Conservation (phyloP, 768 basidiomycete genomes). For the Termitomyces sp. region DNA sequence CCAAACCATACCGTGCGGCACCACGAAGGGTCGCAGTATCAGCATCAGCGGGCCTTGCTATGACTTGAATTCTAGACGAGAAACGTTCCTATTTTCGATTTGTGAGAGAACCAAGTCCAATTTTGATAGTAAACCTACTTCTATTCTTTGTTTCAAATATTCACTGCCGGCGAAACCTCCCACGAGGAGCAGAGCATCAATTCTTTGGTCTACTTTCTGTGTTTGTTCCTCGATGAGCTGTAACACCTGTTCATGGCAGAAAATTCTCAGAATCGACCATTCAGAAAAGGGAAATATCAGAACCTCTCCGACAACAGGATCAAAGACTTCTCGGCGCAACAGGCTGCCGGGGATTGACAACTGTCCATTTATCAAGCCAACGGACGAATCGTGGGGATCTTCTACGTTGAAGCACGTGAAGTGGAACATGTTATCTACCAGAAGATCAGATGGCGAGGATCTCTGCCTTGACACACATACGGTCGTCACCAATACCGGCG, state of each 20-base stretch:
- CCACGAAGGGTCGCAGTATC: conserved; percentile 87
- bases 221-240: conserved; percentile 76
- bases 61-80: conserved; percentile 57
- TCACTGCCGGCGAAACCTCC: conserved; percentile 87
- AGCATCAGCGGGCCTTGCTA: conserved; percentile 79
- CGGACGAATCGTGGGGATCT: conserved; percentile 72
- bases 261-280: conserved; percentile 1
- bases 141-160: conserved; percentile 75
- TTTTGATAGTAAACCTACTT: conserved; percentile 39
- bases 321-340: conserved; percentile 82
- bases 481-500: conserved; percentile 67
- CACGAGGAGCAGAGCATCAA: conserved; percentile 84
- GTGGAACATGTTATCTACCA: conserved; percentile 72
- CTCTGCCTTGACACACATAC: conserved; percentile 30
- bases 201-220: conserved; percentile 55
- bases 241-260: conserved; percentile 47
- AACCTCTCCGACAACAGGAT: conserved; percentile 80
- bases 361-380: conserved; percentile 80
- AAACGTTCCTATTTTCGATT: conserved; percentile 51
- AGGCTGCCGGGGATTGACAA: conserved; percentile 77
- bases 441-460: background rate
- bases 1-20: conserved; percentile 83
- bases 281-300: conserved; percentile 12
- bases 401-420: conserved; percentile 89
- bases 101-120: conserved; percentile 8